phyloP scores from a whole-genome alignment of 2,329 filamentous ascomycete genomes.

The Fusarium sp. region DNA sequence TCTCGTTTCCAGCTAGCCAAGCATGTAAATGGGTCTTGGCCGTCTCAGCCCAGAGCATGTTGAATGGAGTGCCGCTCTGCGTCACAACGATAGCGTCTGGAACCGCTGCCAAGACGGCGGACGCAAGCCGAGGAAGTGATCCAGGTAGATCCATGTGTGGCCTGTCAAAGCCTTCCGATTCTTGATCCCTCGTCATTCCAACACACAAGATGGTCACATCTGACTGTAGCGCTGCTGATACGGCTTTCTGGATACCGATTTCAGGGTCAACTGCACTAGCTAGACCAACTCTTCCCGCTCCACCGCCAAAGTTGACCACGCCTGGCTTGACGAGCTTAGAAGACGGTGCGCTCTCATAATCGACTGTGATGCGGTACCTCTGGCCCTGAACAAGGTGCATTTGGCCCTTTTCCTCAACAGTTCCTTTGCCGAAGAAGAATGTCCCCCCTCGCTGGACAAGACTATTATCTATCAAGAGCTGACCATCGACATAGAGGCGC shows the following conservation, averaged over 20 bases:
- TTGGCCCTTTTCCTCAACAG: not conserved
- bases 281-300: not conserved
- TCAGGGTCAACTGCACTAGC: not conserved
- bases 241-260: not conserved
- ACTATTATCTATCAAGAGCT: not conserved
- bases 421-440: not conserved
- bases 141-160: not conserved
- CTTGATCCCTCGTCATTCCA: not conserved
- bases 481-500: not conserved
- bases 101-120: not conserved
- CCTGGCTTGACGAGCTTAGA: not conserved
- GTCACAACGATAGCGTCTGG: not conserved
- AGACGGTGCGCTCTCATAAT: not conserved
- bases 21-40: not conserved
- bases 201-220: not conserved
- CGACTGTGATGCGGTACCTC: not conserved
- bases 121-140: not conserved
- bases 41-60: not conserved
- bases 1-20: not conserved
- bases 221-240: not conserved
- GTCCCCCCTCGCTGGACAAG: not conserved
- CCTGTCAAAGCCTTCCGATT: not conserved
- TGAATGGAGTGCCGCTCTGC: not conserved
- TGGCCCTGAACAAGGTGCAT: not conserved
- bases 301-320: not conserved